Percentiles rank a stretch among this genome's conserved stretches.
Evolutionary conservation across 2,329 filamentous ascomycete genomes (phyloP).

Genomic region (Fusarium neocosmosporiellum): DNA sequence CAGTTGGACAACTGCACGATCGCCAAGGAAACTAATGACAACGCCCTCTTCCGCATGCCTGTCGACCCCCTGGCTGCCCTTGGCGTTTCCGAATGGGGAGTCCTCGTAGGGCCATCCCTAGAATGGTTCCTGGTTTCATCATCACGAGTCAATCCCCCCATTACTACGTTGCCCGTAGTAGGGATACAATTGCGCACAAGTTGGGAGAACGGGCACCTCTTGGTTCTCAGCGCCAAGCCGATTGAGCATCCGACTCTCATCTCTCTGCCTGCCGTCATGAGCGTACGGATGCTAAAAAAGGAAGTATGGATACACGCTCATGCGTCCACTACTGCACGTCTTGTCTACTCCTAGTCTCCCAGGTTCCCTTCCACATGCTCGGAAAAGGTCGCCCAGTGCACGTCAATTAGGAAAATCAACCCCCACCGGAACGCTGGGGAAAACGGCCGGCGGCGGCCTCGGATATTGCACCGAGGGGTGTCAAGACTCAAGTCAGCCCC

Average conservation of each 20-base stretch:
- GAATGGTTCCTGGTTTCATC: not conserved
- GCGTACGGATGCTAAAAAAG: not conserved
- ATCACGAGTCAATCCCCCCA: not conserved
- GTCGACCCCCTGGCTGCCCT: not conserved
- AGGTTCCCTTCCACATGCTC: constrained; percentile 1
- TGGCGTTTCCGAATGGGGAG: not conserved
- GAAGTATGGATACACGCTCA: not conserved
- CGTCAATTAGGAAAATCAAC: not conserved
- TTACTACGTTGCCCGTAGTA: not conserved
- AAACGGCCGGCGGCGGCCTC: constrained; percentile 1
- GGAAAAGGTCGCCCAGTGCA: not conserved
- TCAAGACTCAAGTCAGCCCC: not conserved
- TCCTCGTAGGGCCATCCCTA: not conserved
- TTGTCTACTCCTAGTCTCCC: not conserved
- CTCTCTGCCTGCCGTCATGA: not conserved
- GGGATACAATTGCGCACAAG: not conserved
- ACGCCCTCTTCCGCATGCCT: not conserved
- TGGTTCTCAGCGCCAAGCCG: not conserved
- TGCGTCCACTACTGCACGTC: constrained; percentile 3
- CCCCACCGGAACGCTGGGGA: not conserved
- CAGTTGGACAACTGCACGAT: not conserved
- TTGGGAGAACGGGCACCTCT: not conserved
- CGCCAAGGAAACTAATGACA: not conserved
- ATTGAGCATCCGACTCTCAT: not conserved
- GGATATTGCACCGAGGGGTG: constrained; percentile 1